Evolutionary conservation across 2,329 filamentous ascomycete species (phyloP), one percentile per base, ranked within the genome.

Genomic region (Thielaviopsis populi): DNA sequence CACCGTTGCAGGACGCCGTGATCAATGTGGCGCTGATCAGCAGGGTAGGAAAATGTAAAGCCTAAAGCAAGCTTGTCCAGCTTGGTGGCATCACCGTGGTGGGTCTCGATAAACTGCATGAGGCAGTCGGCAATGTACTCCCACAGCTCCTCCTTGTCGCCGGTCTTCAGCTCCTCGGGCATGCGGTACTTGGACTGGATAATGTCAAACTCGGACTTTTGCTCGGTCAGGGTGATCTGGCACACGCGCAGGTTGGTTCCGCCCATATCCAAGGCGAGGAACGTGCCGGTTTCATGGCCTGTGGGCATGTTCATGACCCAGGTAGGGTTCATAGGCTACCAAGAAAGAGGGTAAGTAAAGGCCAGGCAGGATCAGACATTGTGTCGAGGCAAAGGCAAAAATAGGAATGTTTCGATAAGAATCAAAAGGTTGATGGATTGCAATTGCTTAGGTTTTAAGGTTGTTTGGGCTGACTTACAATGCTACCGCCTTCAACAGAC

Each of bases 11-110:
- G 81, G 46, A 96, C 81, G 69, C 91, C 92, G 74, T 95, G 89
- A 69, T 96, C 90, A 71, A 96, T 91, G 75, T 91, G 92, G 70
- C 95, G 84, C 74, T 96, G 92, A 0, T 89, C 94, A 17, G 91
- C 91, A 1, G 92, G 92, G 74, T 96, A 96, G 3, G 89, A 95
- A 77, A 97, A 97, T 56, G 92, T 96, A 78, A 96, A 96, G 71
- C 92, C 92, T 6, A 96, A 82, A 7, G 89, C 88, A 63, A 91
- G 78, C 69, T 82, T 83, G 27, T 82, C 80, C 27, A 89, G 71
- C 68, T 83, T 80, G 59, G 77, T 73, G 63, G 82, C 75, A 67
- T 87, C 80, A 65, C 85, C 83, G 72, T 95, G 89, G 74, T 96
- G 89, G 67, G 86, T 86, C 72, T 95, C 85, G 65, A 96, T 83